phyloP scores from a whole-genome alignment of 1,284 basidiomycete species.

The Phellinidium pouzarii region DNA sequence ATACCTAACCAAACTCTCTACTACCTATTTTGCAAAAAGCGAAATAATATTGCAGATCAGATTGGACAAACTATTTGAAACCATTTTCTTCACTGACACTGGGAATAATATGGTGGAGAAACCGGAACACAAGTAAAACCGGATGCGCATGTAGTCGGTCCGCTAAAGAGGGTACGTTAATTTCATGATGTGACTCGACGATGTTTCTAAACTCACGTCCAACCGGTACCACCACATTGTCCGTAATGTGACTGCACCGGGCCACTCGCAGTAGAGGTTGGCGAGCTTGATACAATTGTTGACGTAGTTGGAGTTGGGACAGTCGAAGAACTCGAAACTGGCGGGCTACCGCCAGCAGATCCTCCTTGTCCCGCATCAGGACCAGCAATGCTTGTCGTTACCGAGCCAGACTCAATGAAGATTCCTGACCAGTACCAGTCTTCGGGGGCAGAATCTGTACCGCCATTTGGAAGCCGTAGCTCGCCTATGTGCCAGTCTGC shows the following conservation, averaged over 20 bases:
- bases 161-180: constrained; percentile 6
- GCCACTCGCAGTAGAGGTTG: constrained; percentile 7
- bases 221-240: constrained; percentile 19
- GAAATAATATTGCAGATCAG: too few relatives aligned
- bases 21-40: too few relatives aligned
- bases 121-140: constrained; percentile 17
- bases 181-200: not conserved
- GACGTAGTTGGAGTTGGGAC: constrained; percentile 3
- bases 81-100: constrained; percentile 13
- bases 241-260: constrained; percentile 16
- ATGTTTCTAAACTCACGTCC: constrained; percentile 11
- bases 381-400: constrained; percentile 19
- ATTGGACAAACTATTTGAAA: not conserved
- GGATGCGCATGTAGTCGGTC: constrained; percentile 16
- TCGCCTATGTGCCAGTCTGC: constrained; percentile 26
- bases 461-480: constrained; percentile 22
- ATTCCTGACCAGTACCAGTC: constrained; percentile 25
- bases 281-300: not conserved
- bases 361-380: constrained; percentile 15
- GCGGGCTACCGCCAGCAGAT: not conserved
- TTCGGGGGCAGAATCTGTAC: constrained; percentile 20
- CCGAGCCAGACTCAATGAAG: constrained; percentile 19
- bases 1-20: too few relatives aligned
- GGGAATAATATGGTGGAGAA: constrained; percentile 18
- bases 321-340: constrained; percentile 8